These are phyloP conservation scores for Teratosphaeriaceae sp. DNA, from an alignment of 2,329 filamentous ascomycete genomes.

Conservation along the genomic window DNA sequence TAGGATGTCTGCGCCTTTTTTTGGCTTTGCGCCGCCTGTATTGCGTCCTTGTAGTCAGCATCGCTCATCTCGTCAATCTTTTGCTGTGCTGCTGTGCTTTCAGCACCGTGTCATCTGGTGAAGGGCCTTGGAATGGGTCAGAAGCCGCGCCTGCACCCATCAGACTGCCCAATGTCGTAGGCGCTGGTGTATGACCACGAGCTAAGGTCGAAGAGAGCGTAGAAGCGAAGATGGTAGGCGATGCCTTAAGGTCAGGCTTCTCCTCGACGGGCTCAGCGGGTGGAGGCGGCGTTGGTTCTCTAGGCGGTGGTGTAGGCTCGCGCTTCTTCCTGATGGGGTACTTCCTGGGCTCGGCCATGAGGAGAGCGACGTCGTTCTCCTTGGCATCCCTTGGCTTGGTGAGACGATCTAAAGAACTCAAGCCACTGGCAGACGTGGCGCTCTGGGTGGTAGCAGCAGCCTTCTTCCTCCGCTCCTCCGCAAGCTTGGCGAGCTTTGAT, in stretches of 20 bases:
- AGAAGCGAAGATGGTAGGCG: slow-evolving; percentile 24
- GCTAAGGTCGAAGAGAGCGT: slow-evolving; percentile 16
- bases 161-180: slow-evolving; percentile 20
- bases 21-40: slow-evolving; percentile 13
- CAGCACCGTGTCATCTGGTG: slow-evolving; percentile 27
- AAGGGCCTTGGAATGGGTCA: slow-evolving; percentile 24
- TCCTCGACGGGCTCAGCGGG: slow-evolving; percentile 17
- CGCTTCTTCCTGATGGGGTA: slow-evolving; percentile 25
- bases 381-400: slow-evolving; percentile 23
- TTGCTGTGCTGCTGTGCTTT: slow-evolving; percentile 26
- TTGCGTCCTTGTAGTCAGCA: neutral
- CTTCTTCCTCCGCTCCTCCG: slow-evolving; percentile 79
- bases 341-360: slow-evolving; percentile 63
- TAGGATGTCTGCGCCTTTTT: slow-evolving; percentile 15
- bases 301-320: slow-evolving; percentile 23
- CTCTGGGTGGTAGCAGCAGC: slow-evolving; percentile 42
- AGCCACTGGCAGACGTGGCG: slow-evolving; percentile 20
- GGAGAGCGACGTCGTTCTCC: slow-evolving; percentile 16
- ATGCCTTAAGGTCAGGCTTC: slow-evolving; percentile 23
- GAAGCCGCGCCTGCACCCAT: slow-evolving; percentile 14
- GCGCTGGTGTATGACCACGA: slow-evolving; percentile 4
- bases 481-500: slow-evolving; percentile 86
- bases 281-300: slow-evolving; percentile 22
- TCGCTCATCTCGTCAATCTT: slow-evolving; percentile 22
- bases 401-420: slow-evolving; percentile 40